Base-by-base conservation (phyloP, 306 rosid genomes). In the Corylus heterophylla region DNA sequence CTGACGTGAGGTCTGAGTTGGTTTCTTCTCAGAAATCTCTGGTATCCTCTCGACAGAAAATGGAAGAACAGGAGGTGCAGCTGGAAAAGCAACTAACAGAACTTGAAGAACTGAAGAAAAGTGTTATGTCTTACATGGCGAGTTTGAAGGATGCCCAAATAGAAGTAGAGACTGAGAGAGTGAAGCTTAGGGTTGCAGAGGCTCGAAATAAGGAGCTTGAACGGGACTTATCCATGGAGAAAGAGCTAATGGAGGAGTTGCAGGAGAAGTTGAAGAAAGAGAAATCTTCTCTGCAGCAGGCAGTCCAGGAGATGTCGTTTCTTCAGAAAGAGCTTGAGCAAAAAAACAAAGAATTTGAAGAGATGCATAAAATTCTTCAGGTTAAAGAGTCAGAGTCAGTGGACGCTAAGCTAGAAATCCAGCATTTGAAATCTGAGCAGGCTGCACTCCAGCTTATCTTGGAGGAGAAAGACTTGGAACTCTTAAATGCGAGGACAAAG, bases 11-110 rank as follows among this genome's bases (percentile, higher is more conserved):
- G 84, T 89, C 86, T 20, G 99, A 90, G 73, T 81, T 93, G 86
- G 93, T 93, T 86, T 91, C 91, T 31, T 93, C 99, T 76, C 99
- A 91, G 88, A 92, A 91, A 74, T 86, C 96, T 35, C 83, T 95
- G 59, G 81, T 88, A 11, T 85, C 87, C 75, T 91, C 97, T 56
- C 83, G 94, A 78, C 67, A 83, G 79, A 91, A 86, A 87, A 90
- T 86, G 91, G 89, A 88, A 82, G 93, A 82, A 71, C 97, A 93
- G 73, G 97, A 90, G 79, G 68, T n/a, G 86, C 90, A 90, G 85
- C 70, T 88, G 74, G 85, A 78, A 80, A 80, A 77, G 77, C 94
- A 89, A 81, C 73, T 87, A 86, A 76, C 78, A 54, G 99, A 93
- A 77, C 96, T 91, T 48, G 84, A 85, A 62, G 92, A 90, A 63